Evolutionary conservation across 2,329 filamentous ascomycete genomes (phyloP).

Genomic region (Epichloe aotearoae): DNA sequence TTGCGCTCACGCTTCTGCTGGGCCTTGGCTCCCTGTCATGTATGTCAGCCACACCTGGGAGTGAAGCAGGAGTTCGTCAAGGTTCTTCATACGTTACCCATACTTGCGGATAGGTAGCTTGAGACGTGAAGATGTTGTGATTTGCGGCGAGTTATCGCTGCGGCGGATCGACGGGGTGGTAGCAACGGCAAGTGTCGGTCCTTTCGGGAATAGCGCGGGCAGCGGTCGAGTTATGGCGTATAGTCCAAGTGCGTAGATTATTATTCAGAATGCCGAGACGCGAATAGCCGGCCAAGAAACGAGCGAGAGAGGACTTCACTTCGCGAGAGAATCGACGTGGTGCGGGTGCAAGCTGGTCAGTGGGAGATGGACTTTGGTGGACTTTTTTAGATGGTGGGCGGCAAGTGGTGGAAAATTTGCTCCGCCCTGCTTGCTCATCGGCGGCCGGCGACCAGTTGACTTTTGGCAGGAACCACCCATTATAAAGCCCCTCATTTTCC

Average conservation of each 20-base stretch:
- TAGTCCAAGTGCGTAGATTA: background rate
- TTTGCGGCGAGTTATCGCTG: background rate
- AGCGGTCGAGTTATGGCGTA: background rate
- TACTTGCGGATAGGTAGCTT: background rate
- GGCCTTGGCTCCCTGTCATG: conserved; percentile 47
- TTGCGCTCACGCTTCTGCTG: conserved; percentile 62
- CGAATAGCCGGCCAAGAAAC: too few relatives aligned
- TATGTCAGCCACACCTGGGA: background rate
- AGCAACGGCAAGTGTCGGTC: too few relatives aligned
- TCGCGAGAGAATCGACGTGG: background rate
- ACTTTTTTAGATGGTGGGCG: background rate
- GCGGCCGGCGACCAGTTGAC: background rate
- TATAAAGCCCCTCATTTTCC: background rate
- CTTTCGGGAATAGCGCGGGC: background rate
- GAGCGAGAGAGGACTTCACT: too few relatives aligned
- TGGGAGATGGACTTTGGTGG: too few relatives aligned
- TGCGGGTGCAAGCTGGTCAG: background rate
- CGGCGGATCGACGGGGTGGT: too few relatives aligned
- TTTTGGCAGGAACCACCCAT: background rate
- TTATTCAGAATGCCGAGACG: background rate
- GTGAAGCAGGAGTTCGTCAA: background rate
- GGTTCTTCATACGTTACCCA: conserved; percentile 3
- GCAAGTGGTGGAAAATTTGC: conserved; percentile 7
- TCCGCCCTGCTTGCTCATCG: background rate
- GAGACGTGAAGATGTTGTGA: background rate